These are phyloP conservation scores for Tanacetum coccineum DNA, from an alignment of 129 eudicot genomes.

Conservation along the genomic window DNA sequence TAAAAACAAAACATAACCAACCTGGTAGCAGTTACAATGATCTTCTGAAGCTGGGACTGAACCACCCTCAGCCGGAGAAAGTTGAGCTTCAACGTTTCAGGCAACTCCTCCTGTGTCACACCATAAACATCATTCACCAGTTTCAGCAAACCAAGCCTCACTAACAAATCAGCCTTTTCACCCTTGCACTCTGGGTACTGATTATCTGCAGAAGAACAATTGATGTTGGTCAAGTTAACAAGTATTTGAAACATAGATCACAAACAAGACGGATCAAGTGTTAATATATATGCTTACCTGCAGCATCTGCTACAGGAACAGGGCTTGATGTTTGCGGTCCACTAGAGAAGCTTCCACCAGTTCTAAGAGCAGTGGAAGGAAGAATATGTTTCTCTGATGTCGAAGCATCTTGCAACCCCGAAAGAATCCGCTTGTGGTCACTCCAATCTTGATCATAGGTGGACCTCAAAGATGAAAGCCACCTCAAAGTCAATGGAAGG, in stretches of 20 bases:
- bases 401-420: constrained; percentile 37
- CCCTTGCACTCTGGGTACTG: constrained; percentile 78
- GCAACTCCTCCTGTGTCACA: constrained; percentile 58
- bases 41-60: no score
- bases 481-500: constrained; percentile 65
- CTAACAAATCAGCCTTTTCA: constrained; percentile 66
- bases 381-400: constrained; percentile 30
- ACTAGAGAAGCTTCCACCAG: constrained; percentile 66
- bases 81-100: no score
- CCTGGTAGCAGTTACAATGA: no score
- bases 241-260: neutral
- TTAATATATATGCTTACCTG: constrained; percentile 33
- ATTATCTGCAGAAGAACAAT: no score
- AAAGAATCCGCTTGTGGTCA: constrained; percentile 47
- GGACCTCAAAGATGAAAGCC: constrained; percentile 52
- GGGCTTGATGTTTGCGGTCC: constrained; percentile 34
- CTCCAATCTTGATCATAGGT: constrained; percentile 56
- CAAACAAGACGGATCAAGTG: constrained; percentile 1
- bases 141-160: constrained; percentile 86
- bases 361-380: constrained; percentile 70
- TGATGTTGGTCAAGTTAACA: constrained; percentile 6
- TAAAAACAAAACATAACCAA: no score
- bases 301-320: constrained; percentile 28
- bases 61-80: no score
- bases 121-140: constrained; percentile 66